Base-by-base conservation (phyloP, 2,329 filamentous ascomycete genomes). In the Botryotinia calthae region DNA sequence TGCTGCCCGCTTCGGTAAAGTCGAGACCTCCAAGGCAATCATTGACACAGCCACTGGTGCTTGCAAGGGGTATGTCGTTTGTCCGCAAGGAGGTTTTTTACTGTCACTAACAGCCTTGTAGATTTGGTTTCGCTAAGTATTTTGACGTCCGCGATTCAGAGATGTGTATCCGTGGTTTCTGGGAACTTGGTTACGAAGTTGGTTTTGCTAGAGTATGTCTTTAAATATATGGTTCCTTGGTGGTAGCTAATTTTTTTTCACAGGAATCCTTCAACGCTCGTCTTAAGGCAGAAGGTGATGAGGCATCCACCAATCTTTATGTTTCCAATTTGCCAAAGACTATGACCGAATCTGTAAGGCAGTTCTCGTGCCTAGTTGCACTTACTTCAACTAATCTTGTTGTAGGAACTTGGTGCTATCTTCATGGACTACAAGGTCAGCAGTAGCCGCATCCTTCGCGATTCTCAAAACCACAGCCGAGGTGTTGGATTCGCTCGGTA, bases 251-350 rank as follows among this genome's bases (percentile, higher is more conserved):
- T 68, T n/a, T 75, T 68, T n/a, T 75, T 74, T 44, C 18, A 20
- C 73, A 97, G 92, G 96, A 98, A 85, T 98, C 95, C 31, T 98
- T 98, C 85, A 99, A 99, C 83, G 95, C 95, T 77, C 94, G 97
- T 78, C 92, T 99, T 79, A 98, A 99, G 87, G 95, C 96, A 63
- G 93, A 98, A 80, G 92, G 95, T 72, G 95, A 99, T 80, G 93
- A 92, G 70, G 80, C 83, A 59, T 98, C 97, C 64, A 98, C 96
- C 76, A 99, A 99, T 81, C 88, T 99, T 76, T 99, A 99, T 83
- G 95, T 98, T 75, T 99, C 97, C 42, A 99, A 98, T 83, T 88
- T 99, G 62, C 96, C 96, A 51, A 95, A 95, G 83, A 89, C 91
- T 75, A 90, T 97, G 87, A 97, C 93, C 70, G 97, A 99, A 85